Percentiles rank a stretch among this genome's conserved stretches.
Conservation (phyloP, 352 stramenopile genomes). For the Phytophthora gonapodyides region DNA sequence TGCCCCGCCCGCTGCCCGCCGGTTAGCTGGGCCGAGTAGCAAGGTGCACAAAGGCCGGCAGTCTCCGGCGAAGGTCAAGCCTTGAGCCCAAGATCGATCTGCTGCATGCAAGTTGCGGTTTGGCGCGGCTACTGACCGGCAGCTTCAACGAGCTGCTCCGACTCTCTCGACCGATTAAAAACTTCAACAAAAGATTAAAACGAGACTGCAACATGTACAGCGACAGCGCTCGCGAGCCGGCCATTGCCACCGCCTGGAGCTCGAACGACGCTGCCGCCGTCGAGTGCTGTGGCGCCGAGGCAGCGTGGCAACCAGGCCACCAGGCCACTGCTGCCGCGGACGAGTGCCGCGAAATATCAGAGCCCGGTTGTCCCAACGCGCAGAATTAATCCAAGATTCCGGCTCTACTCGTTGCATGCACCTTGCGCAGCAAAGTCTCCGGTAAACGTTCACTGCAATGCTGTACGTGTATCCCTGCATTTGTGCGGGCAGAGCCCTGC, state of each 20-base stretch:
- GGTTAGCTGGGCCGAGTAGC: neutral
- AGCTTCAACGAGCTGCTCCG: slow-evolving; percentile 31
- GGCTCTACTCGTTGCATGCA: slow-evolving; percentile 20
- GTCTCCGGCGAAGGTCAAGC: neutral
- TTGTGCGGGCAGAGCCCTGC: no score
- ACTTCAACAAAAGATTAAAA: slow-evolving; percentile 26
- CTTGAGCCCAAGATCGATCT: slow-evolving; percentile 11
- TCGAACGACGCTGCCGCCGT: no score
- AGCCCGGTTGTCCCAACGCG: slow-evolving; percentile 3
- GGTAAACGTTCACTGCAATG: slow-evolving; percentile 8
- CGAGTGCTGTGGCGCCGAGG: neutral
- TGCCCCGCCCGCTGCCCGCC: neutral
- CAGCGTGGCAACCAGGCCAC: neutral
- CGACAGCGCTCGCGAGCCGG: no score
- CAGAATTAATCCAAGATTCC: slow-evolving; percentile 15
- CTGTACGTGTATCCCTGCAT: slow-evolving; percentile 15
- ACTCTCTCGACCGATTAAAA: slow-evolving; percentile 34
- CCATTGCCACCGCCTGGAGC: no score
- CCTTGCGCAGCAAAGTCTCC: slow-evolving; percentile 6
- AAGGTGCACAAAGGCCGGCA: slow-evolving; percentile 8
- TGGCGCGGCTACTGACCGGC: slow-evolving; percentile 10
- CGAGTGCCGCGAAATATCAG: slow-evolving; percentile 13
- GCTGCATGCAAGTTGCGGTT: slow-evolving; percentile 32
- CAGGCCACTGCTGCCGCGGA: slow-evolving; percentile 2
- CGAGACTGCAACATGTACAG: no score